Evolutionary conservation across 163 green algal species (phyloP), one percentile per base, ranked within the genome.

Genomic region (Scenedesmus sp.): DNA sequence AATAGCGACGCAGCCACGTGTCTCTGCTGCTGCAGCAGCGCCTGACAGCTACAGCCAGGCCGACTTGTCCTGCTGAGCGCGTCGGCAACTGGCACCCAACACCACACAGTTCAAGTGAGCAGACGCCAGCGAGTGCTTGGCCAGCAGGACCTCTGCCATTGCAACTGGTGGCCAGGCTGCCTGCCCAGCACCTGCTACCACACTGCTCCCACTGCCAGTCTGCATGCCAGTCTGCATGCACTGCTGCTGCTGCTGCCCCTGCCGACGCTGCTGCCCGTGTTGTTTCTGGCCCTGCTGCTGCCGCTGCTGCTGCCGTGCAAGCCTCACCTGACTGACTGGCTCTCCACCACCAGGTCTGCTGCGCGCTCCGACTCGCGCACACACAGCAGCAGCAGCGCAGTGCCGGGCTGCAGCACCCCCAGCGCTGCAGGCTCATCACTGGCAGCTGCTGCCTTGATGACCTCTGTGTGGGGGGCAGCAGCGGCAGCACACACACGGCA

Each of bases 301-400:
- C 80, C 35, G n/a, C 40, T n/a, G 73, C 37, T 82, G 33, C 73
- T 49, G 46, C 81, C 81, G 13, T 9, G 1, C 81, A 40, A 18
- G 73, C 46, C 44, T 61, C 78, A 91, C 87, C 87, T 88, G 35
- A 92, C 49, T 12, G 53, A 87, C 53, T 90, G 72, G 26, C 65
- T 90, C 72, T 92, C 89, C 72, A 92, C 89, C 72, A 86, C 89
- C 51, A 89, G 26, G 73, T 92, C 89, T 33, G 83, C 89, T 51
- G 82, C 70, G 5, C 24, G 37, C 72, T 92, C 89, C n/a, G 46
- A 83, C 53, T 44, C 3, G 22, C 26, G 44, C 26, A 92, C 89
- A 83, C 89, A 92, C 76, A 59, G 44, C 81, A 92, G 82, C 89
- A 92, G 83, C 89, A 92, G 73, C 37, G 89, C 89, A 53, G 83